These are phyloP conservation scores for Fraxinus greggii DNA, from an alignment of 305 asterid species.

Conservation along the genomic window DNA sequence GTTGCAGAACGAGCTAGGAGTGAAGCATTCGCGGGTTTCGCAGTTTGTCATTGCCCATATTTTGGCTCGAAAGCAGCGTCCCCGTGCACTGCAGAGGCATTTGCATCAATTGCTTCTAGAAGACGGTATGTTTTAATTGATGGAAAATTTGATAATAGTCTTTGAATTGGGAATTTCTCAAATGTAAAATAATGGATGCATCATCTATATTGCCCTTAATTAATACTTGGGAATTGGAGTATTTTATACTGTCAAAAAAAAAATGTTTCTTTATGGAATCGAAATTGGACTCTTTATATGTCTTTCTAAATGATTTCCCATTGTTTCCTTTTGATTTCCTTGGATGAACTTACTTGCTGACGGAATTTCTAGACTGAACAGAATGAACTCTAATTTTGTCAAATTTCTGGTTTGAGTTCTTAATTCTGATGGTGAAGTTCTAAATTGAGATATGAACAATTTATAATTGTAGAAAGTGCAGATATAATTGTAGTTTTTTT, in stretches of 20 bases:
- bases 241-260: not conserved
- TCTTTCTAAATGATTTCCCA: not conserved
- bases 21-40: constrained; percentile 42
- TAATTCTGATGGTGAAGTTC: not conserved
- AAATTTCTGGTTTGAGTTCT: not conserved
- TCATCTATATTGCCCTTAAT: not conserved
- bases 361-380: not conserved
- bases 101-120: constrained; percentile 46
- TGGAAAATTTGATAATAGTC: not conserved
- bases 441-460: not conserved
- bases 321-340: not conserved
- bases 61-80: constrained; percentile 54
- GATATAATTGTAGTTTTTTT: not conserved
- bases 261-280: not conserved
- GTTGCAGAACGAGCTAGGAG: constrained; percentile 53
- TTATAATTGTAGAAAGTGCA: not conserved
- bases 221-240: not conserved
- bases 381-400: not conserved
- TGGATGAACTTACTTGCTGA: not conserved
- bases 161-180: not conserved
- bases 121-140: constrained; percentile 40
- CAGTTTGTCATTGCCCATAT: constrained; percentile 52
- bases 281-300: not conserved
- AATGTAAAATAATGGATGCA: not conserved
- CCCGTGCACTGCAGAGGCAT: constrained; percentile 53